Conservation (phyloP, 495 filamentous ascomycete species). For the Wilcoxina mikolae region DNA sequence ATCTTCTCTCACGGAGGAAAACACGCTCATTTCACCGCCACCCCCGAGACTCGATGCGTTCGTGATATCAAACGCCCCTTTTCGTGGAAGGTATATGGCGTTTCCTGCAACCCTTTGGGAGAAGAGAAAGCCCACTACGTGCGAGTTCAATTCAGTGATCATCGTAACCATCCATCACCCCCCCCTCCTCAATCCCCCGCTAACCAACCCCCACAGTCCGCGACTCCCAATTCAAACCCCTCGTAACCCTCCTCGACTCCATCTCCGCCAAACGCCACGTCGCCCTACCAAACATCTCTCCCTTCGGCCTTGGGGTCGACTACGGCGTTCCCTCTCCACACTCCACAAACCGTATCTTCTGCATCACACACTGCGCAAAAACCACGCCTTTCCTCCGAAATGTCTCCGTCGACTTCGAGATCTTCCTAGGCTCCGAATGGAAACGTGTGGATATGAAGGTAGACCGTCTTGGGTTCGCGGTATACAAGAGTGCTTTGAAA, state of each 20-base stretch:
- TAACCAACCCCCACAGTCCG: not conserved
- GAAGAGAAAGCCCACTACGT: slow-evolving; percentile 21
- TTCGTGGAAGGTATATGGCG: slow-evolving; percentile 25
- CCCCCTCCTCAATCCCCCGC: not conserved
- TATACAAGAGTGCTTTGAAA: slow-evolving; percentile 18
- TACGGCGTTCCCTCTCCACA: slow-evolving; percentile 13
- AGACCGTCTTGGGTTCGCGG: slow-evolving; percentile 24
- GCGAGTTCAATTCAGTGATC: slow-evolving; percentile 11
- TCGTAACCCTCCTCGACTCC: slow-evolving; percentile 15
- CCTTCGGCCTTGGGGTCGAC: slow-evolving; percentile 25
- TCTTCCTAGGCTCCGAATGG: slow-evolving; percentile 13
- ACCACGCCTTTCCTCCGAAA: slow-evolving; percentile 22
- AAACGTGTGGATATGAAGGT: slow-evolving; percentile 15
- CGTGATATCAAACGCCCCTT: slow-evolving; percentile 22
- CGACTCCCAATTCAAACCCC: not conserved
- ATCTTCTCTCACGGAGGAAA: slow-evolving; percentile 6
- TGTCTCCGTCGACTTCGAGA: slow-evolving; percentile 19
- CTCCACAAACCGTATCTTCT: slow-evolving; percentile 23
- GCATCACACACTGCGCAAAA: slow-evolving; percentile 26
- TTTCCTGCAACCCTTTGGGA: slow-evolving; percentile 9
- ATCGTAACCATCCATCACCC: not conserved
- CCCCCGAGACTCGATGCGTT: slow-evolving; percentile 20
- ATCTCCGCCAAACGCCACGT: slow-evolving; percentile 25
- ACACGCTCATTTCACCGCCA: not conserved
- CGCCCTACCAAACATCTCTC: slow-evolving; percentile 14